Base-by-base conservation (phyloP, 805 yeast species). In the Zygoascus tannicola region DNA sequence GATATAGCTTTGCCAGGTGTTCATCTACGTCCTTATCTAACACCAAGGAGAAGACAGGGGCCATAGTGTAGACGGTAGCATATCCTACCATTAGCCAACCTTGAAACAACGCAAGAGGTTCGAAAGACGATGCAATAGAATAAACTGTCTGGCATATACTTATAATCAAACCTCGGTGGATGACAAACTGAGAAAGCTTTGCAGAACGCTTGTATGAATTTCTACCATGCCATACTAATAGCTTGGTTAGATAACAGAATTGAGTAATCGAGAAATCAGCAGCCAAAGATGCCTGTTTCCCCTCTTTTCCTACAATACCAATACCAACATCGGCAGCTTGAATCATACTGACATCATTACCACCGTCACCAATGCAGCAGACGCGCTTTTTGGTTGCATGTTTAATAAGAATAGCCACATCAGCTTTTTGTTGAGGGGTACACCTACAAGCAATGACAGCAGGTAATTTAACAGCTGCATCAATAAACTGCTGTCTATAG, bases 21-120 rank as follows among this genome's bases (percentile, higher is more conserved):
- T 87, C 96, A 55, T 80, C 87, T 38, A 92, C 88, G 60, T 92
- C 99, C 44, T 80, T 78, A 60, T 92, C 97, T 38, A 86, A 71
- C 0, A 94, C 95, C 52, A 92, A 66, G 0, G 96, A 85, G 56
- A 92, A 92, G 1, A 92, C 97, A 0, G 99, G 99, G 45, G 90
- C 87, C 99, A 92, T 92, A 0, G 99, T 92, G 63, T 92, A 92
- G 43, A 86, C 74, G 0, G 99, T 92, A 2, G 97, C 94, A 64
- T 92, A 92, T 1, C 98, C 99, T 36, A 92, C 98, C 97, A 92
- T 87, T 38, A 92, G 70, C 81, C 94, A 90, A 2, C 99, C 99
- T 60, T 92, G 90, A 59, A 84, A 86, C 43, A 92, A 69, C 0
- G 97, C 97, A 49, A 92, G 69, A 1, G 99, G 99, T 62, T 88